Conservation (phyloP, 208 protist genomes). For the Vickermania spadyakhi region DNA sequence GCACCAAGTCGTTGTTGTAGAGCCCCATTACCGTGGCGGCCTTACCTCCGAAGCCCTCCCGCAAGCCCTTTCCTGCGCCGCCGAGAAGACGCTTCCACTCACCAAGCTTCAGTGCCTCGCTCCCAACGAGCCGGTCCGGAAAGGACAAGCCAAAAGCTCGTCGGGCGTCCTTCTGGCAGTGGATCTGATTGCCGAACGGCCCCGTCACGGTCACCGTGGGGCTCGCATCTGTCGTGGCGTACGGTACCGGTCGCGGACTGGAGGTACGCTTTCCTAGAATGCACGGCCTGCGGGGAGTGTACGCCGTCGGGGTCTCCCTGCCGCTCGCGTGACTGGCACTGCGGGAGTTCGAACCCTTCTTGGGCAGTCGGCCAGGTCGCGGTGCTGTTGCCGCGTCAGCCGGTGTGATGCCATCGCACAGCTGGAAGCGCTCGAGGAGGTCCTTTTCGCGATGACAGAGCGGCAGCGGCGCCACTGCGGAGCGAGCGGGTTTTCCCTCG, state of each 20-base stretch:
- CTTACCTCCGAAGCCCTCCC: constrained; percentile 4
- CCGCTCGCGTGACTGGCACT: background rate
- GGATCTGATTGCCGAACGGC: background rate
- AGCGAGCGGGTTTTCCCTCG: background rate
- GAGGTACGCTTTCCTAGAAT: background rate
- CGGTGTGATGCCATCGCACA: background rate
- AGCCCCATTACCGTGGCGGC: constrained; percentile 25
- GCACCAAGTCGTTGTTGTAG: constrained; percentile 20
- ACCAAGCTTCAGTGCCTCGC: background rate
- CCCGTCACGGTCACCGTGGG: background rate
- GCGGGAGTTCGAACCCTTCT: too few species aligned
- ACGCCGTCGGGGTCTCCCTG: background rate
- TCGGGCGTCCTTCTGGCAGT: background rate
- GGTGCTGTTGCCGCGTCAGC: background rate
- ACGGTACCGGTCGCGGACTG: background rate
- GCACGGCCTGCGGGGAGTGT: background rate
- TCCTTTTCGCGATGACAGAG: constrained; percentile 9
- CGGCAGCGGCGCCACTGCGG: constrained; percentile 11
- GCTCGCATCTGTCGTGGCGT: background rate
- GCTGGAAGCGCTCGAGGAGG: constrained; percentile 4
- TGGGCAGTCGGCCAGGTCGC: too few species aligned
- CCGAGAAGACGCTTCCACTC: background rate
- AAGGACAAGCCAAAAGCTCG: background rate
- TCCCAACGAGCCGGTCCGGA: background rate
- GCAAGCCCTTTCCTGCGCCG: background rate